Evolutionary conservation across 495 filamentous ascomycete genomes (phyloP), one percentile per base, ranked within the genome.

Genomic region (Elasticomyces elasticus): DNA sequence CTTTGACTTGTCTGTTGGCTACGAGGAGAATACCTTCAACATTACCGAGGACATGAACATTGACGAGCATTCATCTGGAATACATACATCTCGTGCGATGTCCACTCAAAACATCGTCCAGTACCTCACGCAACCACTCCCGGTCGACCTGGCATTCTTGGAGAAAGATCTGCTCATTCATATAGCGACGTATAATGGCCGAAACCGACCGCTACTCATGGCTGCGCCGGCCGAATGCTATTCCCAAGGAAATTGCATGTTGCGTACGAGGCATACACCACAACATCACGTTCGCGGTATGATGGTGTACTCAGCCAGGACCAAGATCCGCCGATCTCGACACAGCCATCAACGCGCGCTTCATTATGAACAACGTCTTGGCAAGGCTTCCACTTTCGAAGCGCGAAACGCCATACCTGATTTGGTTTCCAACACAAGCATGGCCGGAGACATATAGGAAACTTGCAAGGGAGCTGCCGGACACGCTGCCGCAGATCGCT

Each of bases 1-100:
- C 41, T 26, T 47, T 24, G 44, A 9, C 31, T 37, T n/a, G 5
- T 47, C 44, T 11, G 17, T 24, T 17, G 50, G 35, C 9, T 53
- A 45, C 37, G 12, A 53, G 25, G 35, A 33, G 33, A 9, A 12
- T 11, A 20, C 22, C 13, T 53, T 53, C 50, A 24, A 53, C 20
- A 13, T 53, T 5, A 51, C 38, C 24, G 37, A 47, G 50, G 50
- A 53, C 24, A 26, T 15, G 38, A 53, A 17, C 12, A 53, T 40
- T 15, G 38, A 51, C 26, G 41, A 50, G 41, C 66, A n/a, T n/a
- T n/a, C n/a, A n/a, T n/a, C n/a, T n/a, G n/a, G n/a, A n/a, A n/a
- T n/a, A n/a, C n/a, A n/a, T n/a, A n/a, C n/a, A n/a, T 40, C 61
- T 60, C 23, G 55, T 53, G 37, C 64, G 62, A 60, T 68, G 67